Percentiles rank a stretch among this genome's conserved stretches.
phyloP scores from a whole-genome alignment of 2,329 filamentous ascomycete genomes.

The Colletotrichum sp. region DNA sequence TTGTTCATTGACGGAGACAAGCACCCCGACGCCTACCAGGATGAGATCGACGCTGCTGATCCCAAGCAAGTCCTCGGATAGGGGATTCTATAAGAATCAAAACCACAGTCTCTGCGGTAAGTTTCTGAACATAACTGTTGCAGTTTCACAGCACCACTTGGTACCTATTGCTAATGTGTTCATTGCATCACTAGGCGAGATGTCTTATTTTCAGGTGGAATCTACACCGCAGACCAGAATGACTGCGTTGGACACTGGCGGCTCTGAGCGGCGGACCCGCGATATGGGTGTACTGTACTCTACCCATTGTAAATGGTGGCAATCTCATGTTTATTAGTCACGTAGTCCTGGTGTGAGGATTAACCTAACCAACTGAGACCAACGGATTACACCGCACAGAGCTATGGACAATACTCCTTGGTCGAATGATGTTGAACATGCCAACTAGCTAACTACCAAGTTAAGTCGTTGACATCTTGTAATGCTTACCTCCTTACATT shows the following conservation, averaged over 20 bases:
- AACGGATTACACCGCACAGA: neutral
- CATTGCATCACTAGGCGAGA: neutral
- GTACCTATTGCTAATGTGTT: neutral
- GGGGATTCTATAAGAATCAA: neutral
- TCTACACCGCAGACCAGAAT: neutral
- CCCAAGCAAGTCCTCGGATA: neutral
- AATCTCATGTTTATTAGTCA: neutral
- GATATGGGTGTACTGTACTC: neutral
- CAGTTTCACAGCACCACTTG: neutral
- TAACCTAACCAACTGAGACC: neutral
- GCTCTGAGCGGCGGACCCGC: neutral
- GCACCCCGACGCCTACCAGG: neutral
- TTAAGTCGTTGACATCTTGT: neutral
- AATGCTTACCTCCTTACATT: neutral
- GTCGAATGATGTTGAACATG: neutral
- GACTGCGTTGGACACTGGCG: neutral
- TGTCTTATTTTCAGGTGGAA: neutral
- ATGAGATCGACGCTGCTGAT: neutral
- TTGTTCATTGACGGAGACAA: neutral
- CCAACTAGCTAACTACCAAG: neutral
- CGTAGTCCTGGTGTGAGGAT: neutral
- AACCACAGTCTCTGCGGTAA: neutral
- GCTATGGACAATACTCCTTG: constrained; percentile 23
- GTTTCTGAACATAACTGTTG: neutral
- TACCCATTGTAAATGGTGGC: neutral